Evolutionary conservation across 208 protist species (phyloP).

Genomic region (Naegleria fowleri): DNA sequence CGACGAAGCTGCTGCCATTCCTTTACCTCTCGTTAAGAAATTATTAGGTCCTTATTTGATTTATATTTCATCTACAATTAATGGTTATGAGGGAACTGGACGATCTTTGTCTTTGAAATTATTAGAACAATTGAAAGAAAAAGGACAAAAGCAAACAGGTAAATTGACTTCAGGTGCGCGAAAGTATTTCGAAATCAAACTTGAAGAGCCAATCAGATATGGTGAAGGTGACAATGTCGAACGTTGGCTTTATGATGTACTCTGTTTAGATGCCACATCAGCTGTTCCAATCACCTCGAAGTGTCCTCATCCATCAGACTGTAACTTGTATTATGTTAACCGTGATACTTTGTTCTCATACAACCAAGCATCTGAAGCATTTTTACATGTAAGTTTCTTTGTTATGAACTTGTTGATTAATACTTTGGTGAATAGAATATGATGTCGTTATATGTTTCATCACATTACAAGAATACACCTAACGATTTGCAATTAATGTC

Average conservation of each 20-base stretch:
- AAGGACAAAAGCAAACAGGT: constrained; percentile 29
- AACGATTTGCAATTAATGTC: constrained; percentile 98
- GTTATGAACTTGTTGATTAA: constrained; percentile 63
- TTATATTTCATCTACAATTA: constrained; percentile 97
- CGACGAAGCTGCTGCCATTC: constrained; percentile 99
- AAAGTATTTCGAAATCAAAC: constrained; percentile 80
- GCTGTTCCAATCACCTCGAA: constrained; percentile 51
- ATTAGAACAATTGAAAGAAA: constrained; percentile 89
- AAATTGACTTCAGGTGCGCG: constrained; percentile 45
- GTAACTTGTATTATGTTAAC: constrained; percentile 96
- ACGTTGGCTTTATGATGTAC: constrained; percentile 93
- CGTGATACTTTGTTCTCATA: constrained; percentile 98
- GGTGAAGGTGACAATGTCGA: constrained; percentile 86
- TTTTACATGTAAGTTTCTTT: constrained; percentile 49
- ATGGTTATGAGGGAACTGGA: constrained; percentile 97
- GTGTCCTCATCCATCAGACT: constrained; percentile 84
- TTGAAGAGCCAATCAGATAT: constrained; percentile 97
- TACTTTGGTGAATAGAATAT: constrained; percentile 60
- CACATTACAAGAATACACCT: constrained; percentile 99
- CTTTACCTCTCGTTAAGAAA: constrained; percentile 90
- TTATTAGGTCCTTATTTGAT: constrained; percentile 96
- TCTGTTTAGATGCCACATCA: constrained; percentile 92
- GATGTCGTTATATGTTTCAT: constrained; percentile 86
- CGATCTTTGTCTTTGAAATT: constrained; percentile 99
- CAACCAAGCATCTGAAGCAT: constrained; percentile 68